These are phyloP conservation scores for Thelephora terrestris DNA, from an alignment of 1,284 basidiomycete genomes.

Conservation along the genomic window DNA sequence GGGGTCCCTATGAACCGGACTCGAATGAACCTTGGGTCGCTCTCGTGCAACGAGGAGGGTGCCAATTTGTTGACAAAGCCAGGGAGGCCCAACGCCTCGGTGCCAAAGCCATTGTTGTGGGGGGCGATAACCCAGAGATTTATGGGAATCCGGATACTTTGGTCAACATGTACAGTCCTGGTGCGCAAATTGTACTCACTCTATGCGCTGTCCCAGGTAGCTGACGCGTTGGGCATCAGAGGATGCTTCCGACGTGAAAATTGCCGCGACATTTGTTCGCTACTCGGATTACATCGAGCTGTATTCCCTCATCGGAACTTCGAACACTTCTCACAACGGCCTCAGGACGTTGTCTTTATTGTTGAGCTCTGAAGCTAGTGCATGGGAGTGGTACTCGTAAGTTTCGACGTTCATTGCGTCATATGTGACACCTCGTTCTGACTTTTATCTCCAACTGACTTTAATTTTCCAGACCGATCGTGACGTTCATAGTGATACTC, in stretches of 20 bases:
- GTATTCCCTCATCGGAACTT: slow-evolving; percentile 46
- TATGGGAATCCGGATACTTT: slow-evolving; percentile 68
- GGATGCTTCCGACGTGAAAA: slow-evolving; percentile 63
- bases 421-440: not conserved
- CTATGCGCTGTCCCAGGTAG: slow-evolving; percentile 7
- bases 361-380: slow-evolving; percentile 67
- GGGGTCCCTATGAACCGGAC: slow-evolving; percentile 40
- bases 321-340: slow-evolving; percentile 69
- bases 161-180: slow-evolving; percentile 85
- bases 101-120: slow-evolving; percentile 83
- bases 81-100: slow-evolving; percentile 75
- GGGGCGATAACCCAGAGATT: slow-evolving; percentile 59
- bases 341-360: slow-evolving; percentile 63
- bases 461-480: slow-evolving; percentile 45
- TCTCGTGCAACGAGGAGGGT: slow-evolving; percentile 76
- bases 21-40: slow-evolving; percentile 72
- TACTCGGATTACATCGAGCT: slow-evolving; percentile 60
- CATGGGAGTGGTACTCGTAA: slow-evolving; percentile 82
- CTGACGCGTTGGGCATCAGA: slow-evolving; percentile 27
- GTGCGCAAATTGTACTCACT: slow-evolving; percentile 28
- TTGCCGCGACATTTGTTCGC: slow-evolving; percentile 65
- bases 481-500: slow-evolving; percentile 72
- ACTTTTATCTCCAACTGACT: slow-evolving; percentile 8
- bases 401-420: slow-evolving; percentile 21
- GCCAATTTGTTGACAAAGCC: slow-evolving; percentile 82